Evolutionary conservation across 2,329 filamentous ascomycete genomes (phyloP).

Genomic region (Diaporthe ilicicola): DNA sequence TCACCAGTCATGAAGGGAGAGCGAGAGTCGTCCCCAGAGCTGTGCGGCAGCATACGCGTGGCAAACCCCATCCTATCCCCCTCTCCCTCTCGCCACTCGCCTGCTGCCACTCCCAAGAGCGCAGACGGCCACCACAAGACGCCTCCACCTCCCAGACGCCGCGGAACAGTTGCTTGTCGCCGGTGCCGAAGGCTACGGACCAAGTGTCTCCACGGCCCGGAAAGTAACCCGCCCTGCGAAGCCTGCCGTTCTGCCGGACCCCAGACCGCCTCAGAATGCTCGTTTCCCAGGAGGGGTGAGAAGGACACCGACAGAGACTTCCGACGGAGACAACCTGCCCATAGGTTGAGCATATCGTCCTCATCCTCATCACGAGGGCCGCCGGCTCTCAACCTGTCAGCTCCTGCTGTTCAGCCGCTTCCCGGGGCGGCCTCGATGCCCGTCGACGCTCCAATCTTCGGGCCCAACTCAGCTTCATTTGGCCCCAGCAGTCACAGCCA

Average conservation of each 20-base stretch:
- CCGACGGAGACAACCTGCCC: constrained; percentile 25
- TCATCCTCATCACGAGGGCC: constrained; percentile 23
- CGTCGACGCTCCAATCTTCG: constrained; percentile 22
- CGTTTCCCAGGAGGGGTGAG: constrained; percentile 30
- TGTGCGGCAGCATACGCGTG: constrained; percentile 32
- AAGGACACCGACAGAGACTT: constrained; percentile 33
- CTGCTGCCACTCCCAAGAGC: constrained; percentile 15
- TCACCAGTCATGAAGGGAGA: constrained; percentile 28
- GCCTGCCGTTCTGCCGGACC: constrained; percentile 32
- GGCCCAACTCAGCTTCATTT: neutral
- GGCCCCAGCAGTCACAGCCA: constrained; percentile 13
- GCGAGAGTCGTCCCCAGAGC: constrained; percentile 28
- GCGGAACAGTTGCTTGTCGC: constrained; percentile 33
- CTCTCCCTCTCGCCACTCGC: constrained; percentile 21
- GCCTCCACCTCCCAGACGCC: constrained; percentile 24
- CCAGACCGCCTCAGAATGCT: constrained; percentile 27
- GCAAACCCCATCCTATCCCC: constrained; percentile 26
- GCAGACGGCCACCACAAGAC: constrained; percentile 9
- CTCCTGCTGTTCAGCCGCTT: constrained; percentile 26
- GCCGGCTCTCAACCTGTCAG: constrained; percentile 8
- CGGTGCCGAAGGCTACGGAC: constrained; percentile 34
- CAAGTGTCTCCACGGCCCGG: constrained; percentile 33
- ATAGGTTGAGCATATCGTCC: constrained; percentile 30
- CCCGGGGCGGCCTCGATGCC: constrained; percentile 24
- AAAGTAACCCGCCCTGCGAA: constrained; percentile 31